Evolutionary conservation across 345 rosid genomes (phyloP).

Genomic region (Stellera chamaejasme): DNA sequence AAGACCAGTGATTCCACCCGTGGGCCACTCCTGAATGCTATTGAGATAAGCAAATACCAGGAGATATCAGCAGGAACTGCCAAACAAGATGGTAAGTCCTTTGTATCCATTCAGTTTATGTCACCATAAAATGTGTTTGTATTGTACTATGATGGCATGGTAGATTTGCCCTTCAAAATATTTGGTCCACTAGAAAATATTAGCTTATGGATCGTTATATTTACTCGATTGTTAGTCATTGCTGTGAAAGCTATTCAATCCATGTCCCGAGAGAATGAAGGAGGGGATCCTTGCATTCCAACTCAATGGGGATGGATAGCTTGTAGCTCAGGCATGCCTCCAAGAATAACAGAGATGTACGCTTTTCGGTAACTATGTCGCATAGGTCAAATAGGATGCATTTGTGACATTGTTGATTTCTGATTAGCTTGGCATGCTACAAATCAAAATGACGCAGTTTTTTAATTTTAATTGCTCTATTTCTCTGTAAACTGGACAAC

Average conservation of each 20-base stretch:
- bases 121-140: background rate
- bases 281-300: conserved; percentile 95
- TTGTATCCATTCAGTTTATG: background rate
- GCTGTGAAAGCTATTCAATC: conserved; percentile 47
- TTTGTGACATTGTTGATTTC: background rate
- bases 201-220: conserved; percentile 9
- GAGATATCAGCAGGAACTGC: conserved; percentile 60
- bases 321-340: conserved; percentile 59
- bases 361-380: conserved; percentile 2
- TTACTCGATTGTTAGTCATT: conserved; percentile 37
- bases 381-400: background rate
- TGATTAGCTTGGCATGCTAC: background rate
- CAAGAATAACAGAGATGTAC: conserved; percentile 90
- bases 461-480: background rate
- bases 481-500: conserved; percentile 23
- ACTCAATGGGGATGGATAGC: conserved; percentile 72
- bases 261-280: conserved; percentile 56
- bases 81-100: conserved; percentile 48
- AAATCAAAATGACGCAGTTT: background rate
- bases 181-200: conserved; percentile 4
- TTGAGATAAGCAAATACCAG: conserved; percentile 83
- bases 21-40: conserved; percentile 86
- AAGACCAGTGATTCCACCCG: conserved; percentile 74
- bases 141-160: background rate
- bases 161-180: background rate